Evolutionary conservation across 225 moss, liverwort and hornwort genomes (phyloP).

Genomic region (Lunularia cruciata): DNA sequence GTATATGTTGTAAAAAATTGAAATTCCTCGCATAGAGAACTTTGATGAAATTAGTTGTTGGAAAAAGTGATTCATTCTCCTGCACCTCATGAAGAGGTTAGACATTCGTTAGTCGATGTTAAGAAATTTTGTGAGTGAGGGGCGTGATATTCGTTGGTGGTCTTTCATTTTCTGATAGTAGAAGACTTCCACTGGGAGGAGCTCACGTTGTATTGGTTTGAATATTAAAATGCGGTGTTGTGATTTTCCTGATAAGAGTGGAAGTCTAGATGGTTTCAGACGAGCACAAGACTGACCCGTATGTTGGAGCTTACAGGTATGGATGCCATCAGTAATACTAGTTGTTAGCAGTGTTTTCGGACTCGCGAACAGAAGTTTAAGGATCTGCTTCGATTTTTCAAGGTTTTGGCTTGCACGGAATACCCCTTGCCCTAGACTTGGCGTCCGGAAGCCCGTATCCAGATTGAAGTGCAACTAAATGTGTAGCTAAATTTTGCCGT

Average conservation of each 20-base stretch:
- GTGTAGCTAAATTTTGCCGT: no score
- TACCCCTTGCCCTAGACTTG: no score
- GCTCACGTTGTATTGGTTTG: not conserved
- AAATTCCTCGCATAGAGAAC: conserved; percentile 14
- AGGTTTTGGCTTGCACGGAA: no score
- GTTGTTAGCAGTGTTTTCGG: no score
- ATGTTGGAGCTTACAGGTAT: no score
- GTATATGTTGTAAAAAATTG: conserved; percentile 13
- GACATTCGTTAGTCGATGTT: conserved; percentile 5
- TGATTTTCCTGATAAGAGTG: not conserved
- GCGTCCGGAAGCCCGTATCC: no score
- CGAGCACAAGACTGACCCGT: no score
- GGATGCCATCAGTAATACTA: no score
- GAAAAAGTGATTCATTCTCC: conserved; percentile 4
- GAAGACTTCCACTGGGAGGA: conserved; percentile 6
- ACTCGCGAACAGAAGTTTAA: no score
- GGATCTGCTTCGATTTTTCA: no score
- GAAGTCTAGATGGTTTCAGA: no score
- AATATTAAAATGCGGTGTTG: conserved; percentile 9
- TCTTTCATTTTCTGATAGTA: not conserved
- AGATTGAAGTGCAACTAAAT: no score
- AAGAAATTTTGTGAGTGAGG: conserved; percentile 9
- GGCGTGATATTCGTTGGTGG: conserved; percentile 6
- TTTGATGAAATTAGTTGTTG: conserved; percentile 3
- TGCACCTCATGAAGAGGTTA: conserved; percentile 13